Evolutionary conservation across 805 yeast genomes (phyloP), one percentile per base, ranked within the genome.

Genomic region (Saturnispora galanensis): DNA sequence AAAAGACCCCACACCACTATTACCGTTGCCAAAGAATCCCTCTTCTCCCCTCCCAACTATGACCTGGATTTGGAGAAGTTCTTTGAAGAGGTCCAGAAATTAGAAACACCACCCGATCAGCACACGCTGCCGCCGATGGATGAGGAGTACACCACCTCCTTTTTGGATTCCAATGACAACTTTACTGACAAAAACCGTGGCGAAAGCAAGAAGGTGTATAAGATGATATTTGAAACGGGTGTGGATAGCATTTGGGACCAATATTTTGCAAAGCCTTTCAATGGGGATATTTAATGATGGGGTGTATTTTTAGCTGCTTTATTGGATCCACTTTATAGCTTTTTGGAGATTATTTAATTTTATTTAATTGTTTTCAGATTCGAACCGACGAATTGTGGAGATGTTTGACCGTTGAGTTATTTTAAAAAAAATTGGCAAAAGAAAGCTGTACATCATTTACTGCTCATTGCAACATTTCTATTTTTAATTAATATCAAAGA

Each of bases 171-270:
- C 26, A 21, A 21, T 21, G 26, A 34, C 26, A 10, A 21, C 5
- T 6, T 18, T 31, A 35, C 3, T 3, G 38, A 39, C 31, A 15
- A 32, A 29, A 13, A 28, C 28, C 15, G 7, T 10, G 38, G 54
- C 34, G 86, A 81, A 49, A 81, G 80, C 4, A 71, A 70, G 48
- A 65, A 68, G 41, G 71, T 79, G 16, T 76, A 70, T 55, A 84
- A 79, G 52, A 63, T 81, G 66, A 71, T 81, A 48, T 74, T 71
- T 53, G 81, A 75, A 56, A 73, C 79, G 39, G 79, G 83, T 4
- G 71, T 76, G 2, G 86, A 80, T 45, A 67, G 78, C 21, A 78
- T 81, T 31, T 80, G 86, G 84, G 85, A 78, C 42, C 83, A 77
- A 51, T 75, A 76, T 51, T 77, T 79, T 55, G 62, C 65, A 1